Percentiles rank a stretch among this genome's conserved stretches.
Evolutionary conservation across 179 eudicot genomes (phyloP).

Genomic region (Corrigiola litoralis): DNA sequence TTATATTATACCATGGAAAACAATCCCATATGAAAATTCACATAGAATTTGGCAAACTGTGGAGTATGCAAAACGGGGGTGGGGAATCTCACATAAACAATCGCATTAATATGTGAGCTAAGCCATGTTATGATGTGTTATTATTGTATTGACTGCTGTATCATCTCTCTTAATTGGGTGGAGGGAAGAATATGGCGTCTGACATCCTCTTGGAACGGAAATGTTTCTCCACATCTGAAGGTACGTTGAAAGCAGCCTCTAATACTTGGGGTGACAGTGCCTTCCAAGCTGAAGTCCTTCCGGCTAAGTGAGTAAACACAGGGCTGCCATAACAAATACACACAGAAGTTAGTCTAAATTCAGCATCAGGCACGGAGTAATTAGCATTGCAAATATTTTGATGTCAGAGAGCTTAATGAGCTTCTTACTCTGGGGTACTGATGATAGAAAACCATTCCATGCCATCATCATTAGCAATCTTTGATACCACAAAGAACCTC

Average conservation of each 20-base stretch:
- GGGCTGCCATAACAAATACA: constrained; percentile 48
- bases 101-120: too few relatives aligned
- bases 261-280: constrained; percentile 66
- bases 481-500: constrained; percentile 71
- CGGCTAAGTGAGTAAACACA: constrained; percentile 74
- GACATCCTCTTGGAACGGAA: constrained; percentile 54
- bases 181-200: constrained; percentile 79
- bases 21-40: too few relatives aligned
- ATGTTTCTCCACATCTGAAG: constrained; percentile 43
- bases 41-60: too few relatives aligned
- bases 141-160: not conserved
- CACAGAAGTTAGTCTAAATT: not conserved
- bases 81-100: too few relatives aligned
- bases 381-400: not conserved
- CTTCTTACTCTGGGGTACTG: constrained; percentile 65
- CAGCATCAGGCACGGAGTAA: too few relatives aligned
- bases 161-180: constrained; percentile 26
- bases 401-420: not conserved
- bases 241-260: constrained; percentile 61
- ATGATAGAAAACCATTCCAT: constrained; percentile 91
- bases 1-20: too few relatives aligned
- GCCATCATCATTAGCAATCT: constrained; percentile 66
- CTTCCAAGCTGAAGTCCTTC: constrained; percentile 70
- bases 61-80: too few relatives aligned
- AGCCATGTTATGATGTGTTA: not conserved